Base-by-base conservation (phyloP, 2,329 filamentous ascomycete genomes). In the Chaetomium globosum region DNA sequence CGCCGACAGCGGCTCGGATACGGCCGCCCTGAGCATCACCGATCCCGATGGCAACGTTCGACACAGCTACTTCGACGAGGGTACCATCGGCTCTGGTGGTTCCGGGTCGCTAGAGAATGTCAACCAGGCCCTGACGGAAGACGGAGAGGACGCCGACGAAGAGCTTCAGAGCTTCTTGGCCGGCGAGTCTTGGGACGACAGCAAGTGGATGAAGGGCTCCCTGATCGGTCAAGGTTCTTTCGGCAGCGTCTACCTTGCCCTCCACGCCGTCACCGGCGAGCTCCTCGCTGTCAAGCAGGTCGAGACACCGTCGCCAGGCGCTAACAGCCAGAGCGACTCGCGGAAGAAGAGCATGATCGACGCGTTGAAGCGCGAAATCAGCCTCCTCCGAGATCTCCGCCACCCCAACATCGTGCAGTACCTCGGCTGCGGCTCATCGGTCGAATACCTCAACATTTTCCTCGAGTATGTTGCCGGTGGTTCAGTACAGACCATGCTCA, bases 171-270 rank as follows among this genome's bases (percentile, higher is more conserved):
- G 93, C 74, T 97, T 97, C 82, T 83, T 98, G 49, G 88, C 92
- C 39, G 92, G 92, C 69, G 92, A 97, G 75, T 96, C 92, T 9
- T 98, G 95, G 88, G 93, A 96, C 70, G 93, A 97, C 68, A 91
- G 94, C 80, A 96, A 97, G 77, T 99, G 96, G 91, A 98, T 99
- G 93, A 97, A 98, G 81, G 95, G 95, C 74, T 93, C 94, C 36
- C 83, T 98, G 68, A 99, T 99, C 71, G 95, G 95, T 36, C 93
- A 97, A 78, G 95, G 95, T 68, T 97, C 93, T 4, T 99, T 99
- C 74, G 95, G 95, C 73, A 93, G 89, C 72, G 95, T 99, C 61
- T 99, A 96, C 78, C 85, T 99, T 57, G 95, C 95, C 30, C 84
- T 99, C 36, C 95, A 99, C 76, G 92, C 95, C 59, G 90, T 99